phyloP scores from a whole-genome alignment of 768 basidiomycete genomes.

The Suillus alpinus region DNA sequence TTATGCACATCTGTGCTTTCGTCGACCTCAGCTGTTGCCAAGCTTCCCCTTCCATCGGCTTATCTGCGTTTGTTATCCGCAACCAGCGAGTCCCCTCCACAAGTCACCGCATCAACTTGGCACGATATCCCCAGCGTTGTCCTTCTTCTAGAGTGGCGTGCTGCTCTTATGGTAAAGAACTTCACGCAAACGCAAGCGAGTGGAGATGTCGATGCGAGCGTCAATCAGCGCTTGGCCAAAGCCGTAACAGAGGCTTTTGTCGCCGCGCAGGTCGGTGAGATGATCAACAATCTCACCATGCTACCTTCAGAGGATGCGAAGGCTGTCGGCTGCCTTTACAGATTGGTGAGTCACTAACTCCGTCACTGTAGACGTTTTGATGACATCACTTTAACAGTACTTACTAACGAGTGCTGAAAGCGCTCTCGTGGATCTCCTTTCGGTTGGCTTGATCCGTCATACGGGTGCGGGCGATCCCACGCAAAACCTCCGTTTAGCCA shows the following conservation, averaged over 20 bases:
- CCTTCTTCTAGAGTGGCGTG: constrained; percentile 60
- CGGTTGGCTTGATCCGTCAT: constrained; percentile 44
- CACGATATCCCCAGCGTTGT: constrained; percentile 39
- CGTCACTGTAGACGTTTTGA: not conserved
- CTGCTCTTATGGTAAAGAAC: constrained; percentile 54
- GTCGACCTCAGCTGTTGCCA: constrained; percentile 35
- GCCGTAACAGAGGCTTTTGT: constrained; percentile 72
- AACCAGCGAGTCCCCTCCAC: constrained; percentile 16
- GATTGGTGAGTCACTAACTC: constrained; percentile 22
- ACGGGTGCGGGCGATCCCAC: constrained; percentile 39
- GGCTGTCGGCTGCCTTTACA: constrained; percentile 22
- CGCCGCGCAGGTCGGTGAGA: constrained; percentile 49
- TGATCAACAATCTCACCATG: constrained; percentile 35
- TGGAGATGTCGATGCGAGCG: constrained; percentile 44
- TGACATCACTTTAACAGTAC: constrained; percentile 40
- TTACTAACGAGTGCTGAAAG: constrained; percentile 56
- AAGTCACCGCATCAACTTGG: constrained; percentile 30
- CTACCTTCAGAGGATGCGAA: constrained; percentile 16
- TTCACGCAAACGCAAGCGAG: constrained; percentile 33
- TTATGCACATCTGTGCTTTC: constrained; percentile 43
- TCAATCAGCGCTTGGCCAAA: constrained; percentile 54
- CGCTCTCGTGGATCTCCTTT: constrained; percentile 56
- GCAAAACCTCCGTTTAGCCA: constrained; percentile 46
- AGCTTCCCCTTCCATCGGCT: constrained; percentile 14
- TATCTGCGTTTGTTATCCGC: constrained; percentile 55